phyloP scores from a whole-genome alignment of 1,284 basidiomycete species.

The Irpex rosettiformis region DNA sequence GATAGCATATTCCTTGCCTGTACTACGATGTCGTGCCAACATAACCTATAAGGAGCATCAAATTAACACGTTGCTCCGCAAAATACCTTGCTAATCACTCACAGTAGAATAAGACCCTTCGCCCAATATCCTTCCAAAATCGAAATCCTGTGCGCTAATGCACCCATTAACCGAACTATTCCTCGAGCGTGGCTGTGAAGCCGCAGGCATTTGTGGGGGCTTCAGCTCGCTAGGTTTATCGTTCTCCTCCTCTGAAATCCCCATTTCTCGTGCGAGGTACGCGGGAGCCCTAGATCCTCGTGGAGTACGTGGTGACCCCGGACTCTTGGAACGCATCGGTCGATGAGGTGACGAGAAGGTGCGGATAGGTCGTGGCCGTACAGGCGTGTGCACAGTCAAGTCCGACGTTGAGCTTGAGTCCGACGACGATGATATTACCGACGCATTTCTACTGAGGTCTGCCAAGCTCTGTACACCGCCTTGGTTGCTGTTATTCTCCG shows the following conservation, averaged over 20 bases:
- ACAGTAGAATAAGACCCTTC: conserved; percentile 81
- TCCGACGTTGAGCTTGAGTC: conserved; percentile 52
- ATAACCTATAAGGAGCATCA: conserved; percentile 46
- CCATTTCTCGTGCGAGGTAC: conserved; percentile 60
- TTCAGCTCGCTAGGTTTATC: conserved; percentile 24
- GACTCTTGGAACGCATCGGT: conserved; percentile 43
- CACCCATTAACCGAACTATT: conserved; percentile 47
- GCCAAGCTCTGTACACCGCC: conserved; percentile 41
- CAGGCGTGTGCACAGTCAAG: conserved; percentile 37
- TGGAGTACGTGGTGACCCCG: conserved; percentile 44
- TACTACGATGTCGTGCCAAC: conserved; percentile 50
- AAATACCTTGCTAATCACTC: conserved; percentile 28
- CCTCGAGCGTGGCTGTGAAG: conserved; percentile 38
- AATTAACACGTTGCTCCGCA: conserved; percentile 8
- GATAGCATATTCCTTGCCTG: conserved; percentile 67
- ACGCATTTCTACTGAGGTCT: conserved; percentile 70
- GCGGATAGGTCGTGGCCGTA: conserved; percentile 56
- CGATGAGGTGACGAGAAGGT: conserved; percentile 60
- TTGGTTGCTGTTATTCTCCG: conserved; percentile 21
- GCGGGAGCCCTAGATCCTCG: conserved; percentile 46
- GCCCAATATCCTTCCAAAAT: conserved; percentile 68
- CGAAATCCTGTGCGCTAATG: conserved; percentile 58
- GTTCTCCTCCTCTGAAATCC: conserved; percentile 35
- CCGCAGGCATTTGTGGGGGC: conserved; percentile 28
- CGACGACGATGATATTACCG: conserved; percentile 68